Evolutionary conservation across 192 early-diverging fungal genomes (phyloP).

Genomic region (Backusella macrospora): DNA sequence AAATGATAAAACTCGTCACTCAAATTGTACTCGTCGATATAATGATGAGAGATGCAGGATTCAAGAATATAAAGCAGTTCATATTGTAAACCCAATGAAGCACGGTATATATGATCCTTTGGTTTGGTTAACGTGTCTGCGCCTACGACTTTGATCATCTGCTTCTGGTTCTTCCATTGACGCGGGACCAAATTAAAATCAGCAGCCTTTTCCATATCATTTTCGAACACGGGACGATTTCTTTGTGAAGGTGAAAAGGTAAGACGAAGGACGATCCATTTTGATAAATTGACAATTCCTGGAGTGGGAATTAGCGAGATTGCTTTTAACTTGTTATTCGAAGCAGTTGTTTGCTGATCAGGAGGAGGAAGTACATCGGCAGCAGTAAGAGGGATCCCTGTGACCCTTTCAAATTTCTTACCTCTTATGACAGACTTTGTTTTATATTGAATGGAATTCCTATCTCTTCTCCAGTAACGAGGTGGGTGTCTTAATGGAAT

Average conservation of each 20-base stretch:
- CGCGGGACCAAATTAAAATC: conserved; percentile 41
- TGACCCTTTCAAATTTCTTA: conserved; percentile 36
- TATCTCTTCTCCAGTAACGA: conserved; percentile 41
- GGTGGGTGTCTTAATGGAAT: conserved; percentile 47
- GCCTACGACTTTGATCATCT: background rate
- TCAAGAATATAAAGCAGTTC: conserved; percentile 54
- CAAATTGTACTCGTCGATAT: conserved; percentile 49
- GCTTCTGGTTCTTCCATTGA: background rate
- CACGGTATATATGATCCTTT: conserved; percentile 23
- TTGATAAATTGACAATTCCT: conserved; percentile 39
- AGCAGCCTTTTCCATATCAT: conserved; percentile 29
- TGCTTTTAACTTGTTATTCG: background rate
- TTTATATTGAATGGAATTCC: background rate
- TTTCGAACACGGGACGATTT: conserved; percentile 1
- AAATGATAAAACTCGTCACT: conserved; percentile 38
- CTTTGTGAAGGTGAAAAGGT: background rate
- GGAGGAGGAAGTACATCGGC: background rate
- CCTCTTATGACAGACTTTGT: conserved; percentile 22
- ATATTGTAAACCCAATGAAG: conserved; percentile 24
- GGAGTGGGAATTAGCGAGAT: conserved; percentile 32
- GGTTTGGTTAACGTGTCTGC: conserved; percentile 16
- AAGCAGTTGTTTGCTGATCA: background rate
- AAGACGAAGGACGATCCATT: conserved; percentile 50
- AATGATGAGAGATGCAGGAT: conserved; percentile 41
- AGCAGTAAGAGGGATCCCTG: conserved; percentile 32